phyloP scores from a whole-genome alignment of 2,329 filamentous ascomycete genomes.

The Penicillium brasilianum region DNA sequence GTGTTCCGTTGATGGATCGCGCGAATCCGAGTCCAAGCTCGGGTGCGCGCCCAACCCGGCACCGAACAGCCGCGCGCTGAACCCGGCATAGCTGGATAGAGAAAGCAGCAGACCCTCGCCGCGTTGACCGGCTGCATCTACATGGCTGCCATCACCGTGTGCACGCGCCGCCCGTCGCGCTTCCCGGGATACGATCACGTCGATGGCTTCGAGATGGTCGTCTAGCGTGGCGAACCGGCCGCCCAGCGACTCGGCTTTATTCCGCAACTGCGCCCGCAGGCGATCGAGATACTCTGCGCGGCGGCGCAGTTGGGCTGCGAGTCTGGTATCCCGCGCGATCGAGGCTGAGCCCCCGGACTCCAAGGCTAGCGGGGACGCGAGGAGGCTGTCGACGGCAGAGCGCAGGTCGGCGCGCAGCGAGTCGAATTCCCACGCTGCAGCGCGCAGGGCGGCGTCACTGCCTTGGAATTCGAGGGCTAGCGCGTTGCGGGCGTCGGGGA shows the following conservation, averaged over 20 bases:
- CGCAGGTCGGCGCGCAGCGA: conserved; percentile 43
- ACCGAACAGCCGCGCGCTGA: conserved; percentile 20
- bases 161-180: conserved; percentile 19
- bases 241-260: conserved; percentile 38
- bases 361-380: conserved; percentile 30
- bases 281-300: conserved; percentile 42
- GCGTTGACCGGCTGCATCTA: neutral
- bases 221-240: conserved; percentile 39
- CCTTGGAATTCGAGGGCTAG: conserved; percentile 46
- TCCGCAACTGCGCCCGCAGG: conserved; percentile 39
- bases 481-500: conserved; percentile 40
- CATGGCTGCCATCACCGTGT: neutral
- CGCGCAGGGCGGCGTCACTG: conserved; percentile 38
- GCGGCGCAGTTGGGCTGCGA: conserved; percentile 38
- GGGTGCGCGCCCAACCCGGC: conserved; percentile 15
- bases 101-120: conserved; percentile 23
- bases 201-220: conserved; percentile 43
- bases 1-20: neutral
- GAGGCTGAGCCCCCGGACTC: conserved; percentile 17
- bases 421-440: conserved; percentile 42
- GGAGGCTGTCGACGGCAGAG: conserved; percentile 42
- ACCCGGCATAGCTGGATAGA: conserved; percentile 21
- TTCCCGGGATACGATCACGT: conserved; percentile 36
- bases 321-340: conserved; percentile 34
- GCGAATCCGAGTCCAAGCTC: conserved; percentile 6